Percentiles rank a stretch among this genome's conserved stretches.
phyloP scores from a whole-genome alignment of 139 green algal species.

The Closterium sp. region DNA sequence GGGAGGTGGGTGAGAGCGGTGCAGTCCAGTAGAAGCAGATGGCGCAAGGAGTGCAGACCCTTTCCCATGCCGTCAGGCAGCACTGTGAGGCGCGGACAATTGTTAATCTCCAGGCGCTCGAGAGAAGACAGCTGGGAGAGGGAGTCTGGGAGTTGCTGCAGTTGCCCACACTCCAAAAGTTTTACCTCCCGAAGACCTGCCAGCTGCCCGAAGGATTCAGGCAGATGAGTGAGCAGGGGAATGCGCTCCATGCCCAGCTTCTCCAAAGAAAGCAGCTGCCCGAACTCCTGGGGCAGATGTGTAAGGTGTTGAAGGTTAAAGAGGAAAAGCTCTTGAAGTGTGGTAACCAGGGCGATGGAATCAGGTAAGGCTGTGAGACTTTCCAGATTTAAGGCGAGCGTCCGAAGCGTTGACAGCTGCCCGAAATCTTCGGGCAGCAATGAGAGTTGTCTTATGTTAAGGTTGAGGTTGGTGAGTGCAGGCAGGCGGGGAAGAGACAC shows the following conservation, averaged over 20 bases:
- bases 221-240: not conserved
- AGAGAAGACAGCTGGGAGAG: too few species aligned
- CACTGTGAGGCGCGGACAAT: too few species aligned
- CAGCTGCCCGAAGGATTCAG: not conserved
- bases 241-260: not conserved
- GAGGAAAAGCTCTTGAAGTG: not conserved
- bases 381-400: not conserved
- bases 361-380: not conserved
- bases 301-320: not conserved
- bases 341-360: not conserved
- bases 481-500: not conserved
- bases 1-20: too few species aligned
- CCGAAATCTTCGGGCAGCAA: not conserved
- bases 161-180: too few species aligned
- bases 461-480: not conserved
- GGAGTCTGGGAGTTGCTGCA: too few species aligned
- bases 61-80: too few species aligned
- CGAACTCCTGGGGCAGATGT: not conserved
- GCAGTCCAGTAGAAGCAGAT: too few species aligned
- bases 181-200: too few species aligned
- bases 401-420: not conserved
- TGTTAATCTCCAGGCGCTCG: too few species aligned
- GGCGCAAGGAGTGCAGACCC: too few species aligned
- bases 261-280: not conserved
- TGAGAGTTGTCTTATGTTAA: not conserved